phyloP scores from a whole-genome alignment of 208 protist genomes.

The Polymyxa betae region DNA sequence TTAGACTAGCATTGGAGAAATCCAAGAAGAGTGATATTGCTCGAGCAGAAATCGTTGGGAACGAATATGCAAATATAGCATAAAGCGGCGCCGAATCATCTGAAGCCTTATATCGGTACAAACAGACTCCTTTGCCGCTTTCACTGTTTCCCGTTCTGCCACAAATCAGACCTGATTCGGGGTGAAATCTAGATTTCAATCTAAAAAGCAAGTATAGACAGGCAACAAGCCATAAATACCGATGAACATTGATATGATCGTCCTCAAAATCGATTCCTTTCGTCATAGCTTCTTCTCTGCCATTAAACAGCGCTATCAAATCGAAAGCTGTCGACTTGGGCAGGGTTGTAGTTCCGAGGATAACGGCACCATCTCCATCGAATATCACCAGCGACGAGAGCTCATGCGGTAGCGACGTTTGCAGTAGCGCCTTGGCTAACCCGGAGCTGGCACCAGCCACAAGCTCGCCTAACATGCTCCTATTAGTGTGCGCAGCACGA shows the following conservation, averaged over 20 bases:
- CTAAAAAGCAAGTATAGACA: neutral
- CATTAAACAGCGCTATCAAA: neutral
- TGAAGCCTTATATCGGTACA: neutral
- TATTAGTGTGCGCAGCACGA: too few species aligned
- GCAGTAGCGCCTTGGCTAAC: neutral
- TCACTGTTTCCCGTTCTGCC: neutral
- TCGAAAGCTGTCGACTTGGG: neutral
- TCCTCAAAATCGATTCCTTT: constrained; percentile 27
- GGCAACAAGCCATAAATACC: neutral
- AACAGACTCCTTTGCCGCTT: neutral
- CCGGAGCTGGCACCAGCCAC: too few species aligned
- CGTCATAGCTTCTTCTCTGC: constrained; percentile 9
- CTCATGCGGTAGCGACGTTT: neutral
- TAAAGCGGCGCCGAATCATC: neutral
- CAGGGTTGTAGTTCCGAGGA: neutral
- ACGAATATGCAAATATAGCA: neutral
- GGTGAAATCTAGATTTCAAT: neutral
- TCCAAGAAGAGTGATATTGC: constrained; percentile 16
- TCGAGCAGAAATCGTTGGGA: neutral
- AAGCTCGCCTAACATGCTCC: too few species aligned
- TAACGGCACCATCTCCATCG: neutral
- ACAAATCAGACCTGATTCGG: neutral
- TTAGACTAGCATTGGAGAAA: neutral
- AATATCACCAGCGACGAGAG: neutral
- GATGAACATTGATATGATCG: neutral